These are phyloP conservation scores for Meredithiella fracta DNA, from an alignment of 2,329 filamentous ascomycete species.

Conservation along the genomic window DNA sequence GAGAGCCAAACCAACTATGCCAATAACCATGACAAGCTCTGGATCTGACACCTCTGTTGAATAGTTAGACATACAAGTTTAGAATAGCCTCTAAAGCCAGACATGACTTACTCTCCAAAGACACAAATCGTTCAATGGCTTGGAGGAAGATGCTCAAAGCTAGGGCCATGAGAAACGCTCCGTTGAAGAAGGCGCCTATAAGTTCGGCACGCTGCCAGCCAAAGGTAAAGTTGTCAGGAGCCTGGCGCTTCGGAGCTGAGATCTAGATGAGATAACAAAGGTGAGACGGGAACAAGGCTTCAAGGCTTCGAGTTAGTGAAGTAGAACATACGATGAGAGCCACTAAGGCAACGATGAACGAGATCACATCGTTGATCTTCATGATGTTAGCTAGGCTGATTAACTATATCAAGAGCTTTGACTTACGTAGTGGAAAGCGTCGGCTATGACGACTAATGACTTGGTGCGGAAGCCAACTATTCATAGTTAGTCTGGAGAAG, in stretches of 20 bases:
- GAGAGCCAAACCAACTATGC: conserved; percentile 46
- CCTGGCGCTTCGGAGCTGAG: conserved; percentile 32
- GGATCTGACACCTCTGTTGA: conserved; percentile 44
- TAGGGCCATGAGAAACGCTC: conserved; percentile 54
- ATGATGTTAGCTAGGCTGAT: conserved; percentile 13
- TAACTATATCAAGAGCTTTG: not conserved
- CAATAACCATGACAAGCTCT: conserved; percentile 50
- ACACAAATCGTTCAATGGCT: conserved; percentile 53
- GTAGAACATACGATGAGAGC: conserved; percentile 40
- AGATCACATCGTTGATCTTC: conserved; percentile 53
- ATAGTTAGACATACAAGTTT: conserved; percentile 5
- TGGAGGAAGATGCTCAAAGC: conserved; percentile 59
- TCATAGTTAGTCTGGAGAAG: too few species aligned
- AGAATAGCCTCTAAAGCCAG: not conserved
- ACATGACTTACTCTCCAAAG: conserved; percentile 32
- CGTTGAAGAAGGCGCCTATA: conserved; percentile 67
- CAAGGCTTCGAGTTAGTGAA: not conserved
- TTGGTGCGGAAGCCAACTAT: conserved; percentile 51
- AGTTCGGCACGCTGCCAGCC: conserved; percentile 64
- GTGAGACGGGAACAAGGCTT: not conserved
- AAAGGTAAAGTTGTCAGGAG: conserved; percentile 46
- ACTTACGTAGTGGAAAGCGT: conserved; percentile 62
- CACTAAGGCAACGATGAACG: conserved; percentile 48
- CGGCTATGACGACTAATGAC: conserved; percentile 56
- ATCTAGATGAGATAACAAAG: conserved; percentile 25